phyloP scores from a whole-genome alignment of 805 yeast species.

The Starmerella lactis-condensi region DNA sequence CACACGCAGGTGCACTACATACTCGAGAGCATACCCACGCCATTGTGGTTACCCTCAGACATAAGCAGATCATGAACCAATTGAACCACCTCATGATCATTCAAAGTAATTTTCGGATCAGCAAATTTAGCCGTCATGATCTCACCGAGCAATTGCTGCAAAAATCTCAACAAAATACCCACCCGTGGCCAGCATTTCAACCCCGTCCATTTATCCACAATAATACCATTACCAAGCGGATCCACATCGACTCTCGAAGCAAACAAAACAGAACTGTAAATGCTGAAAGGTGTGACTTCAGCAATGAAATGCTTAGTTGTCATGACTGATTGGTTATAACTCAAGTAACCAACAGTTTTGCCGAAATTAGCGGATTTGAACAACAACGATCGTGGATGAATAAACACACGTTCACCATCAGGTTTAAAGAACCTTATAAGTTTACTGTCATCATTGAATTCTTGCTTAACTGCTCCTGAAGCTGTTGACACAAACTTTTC shows the following conservation, averaged over 20 bases:
- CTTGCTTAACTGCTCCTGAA: slow-evolving; percentile 48
- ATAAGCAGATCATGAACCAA: slow-evolving; percentile 21
- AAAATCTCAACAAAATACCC: slow-evolving; percentile 61
- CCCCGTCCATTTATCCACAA: slow-evolving; percentile 78
- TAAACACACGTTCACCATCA: slow-evolving; percentile 52
- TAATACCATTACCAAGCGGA: slow-evolving; percentile 57
- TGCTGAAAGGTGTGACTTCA: slow-evolving; percentile 63
- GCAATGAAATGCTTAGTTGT: slow-evolving; percentile 54
- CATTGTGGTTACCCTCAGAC: slow-evolving; percentile 17
- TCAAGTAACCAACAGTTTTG: slow-evolving; percentile 32
- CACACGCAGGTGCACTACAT: too few species aligned
- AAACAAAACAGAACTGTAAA: slow-evolving; percentile 55
- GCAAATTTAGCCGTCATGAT: slow-evolving; percentile 46
- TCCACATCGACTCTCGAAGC: slow-evolving; percentile 44
- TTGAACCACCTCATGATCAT: slow-evolving; percentile 18
- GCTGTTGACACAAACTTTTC: slow-evolving; percentile 51
- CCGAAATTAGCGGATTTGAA: slow-evolving; percentile 31
- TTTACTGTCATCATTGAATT: slow-evolving; percentile 66
- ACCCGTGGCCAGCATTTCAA: slow-evolving; percentile 85
- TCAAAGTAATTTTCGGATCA: slow-evolving; percentile 25
- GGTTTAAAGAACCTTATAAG: slow-evolving; percentile 55
- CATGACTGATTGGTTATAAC: slow-evolving; percentile 37
- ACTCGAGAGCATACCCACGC: slow-evolving; percentile 8
- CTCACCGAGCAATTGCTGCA: slow-evolving; percentile 47
- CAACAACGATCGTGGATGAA: slow-evolving; percentile 71